Percentiles rank a stretch among this genome's conserved stretches.
These are phyloP conservation scores for Populus trichocarpa DNA, from an alignment of 441 rosid species.

Conservation along the genomic window DNA sequence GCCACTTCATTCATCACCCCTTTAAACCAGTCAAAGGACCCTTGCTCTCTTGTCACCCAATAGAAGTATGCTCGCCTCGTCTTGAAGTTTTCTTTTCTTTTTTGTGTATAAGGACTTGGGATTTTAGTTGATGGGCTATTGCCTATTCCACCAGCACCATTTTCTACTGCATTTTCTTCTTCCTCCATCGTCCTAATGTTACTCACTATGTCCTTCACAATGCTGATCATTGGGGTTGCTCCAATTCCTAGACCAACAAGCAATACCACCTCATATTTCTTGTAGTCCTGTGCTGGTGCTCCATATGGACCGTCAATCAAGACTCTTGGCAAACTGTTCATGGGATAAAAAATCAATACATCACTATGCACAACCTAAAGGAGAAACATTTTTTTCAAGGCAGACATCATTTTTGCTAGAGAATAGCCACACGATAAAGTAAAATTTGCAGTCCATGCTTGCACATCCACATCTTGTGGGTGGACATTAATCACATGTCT, in stretches of 20 bases:
- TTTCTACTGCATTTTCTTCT: conserved; percentile 36
- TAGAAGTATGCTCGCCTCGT: conserved; percentile 85
- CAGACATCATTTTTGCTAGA: neutral
- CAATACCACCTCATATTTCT: conserved; percentile 78
- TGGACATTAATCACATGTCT: neutral
- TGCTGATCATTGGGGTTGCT: conserved; percentile 98
- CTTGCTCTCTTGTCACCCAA: conserved; percentile 95
- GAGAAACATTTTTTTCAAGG: neutral
- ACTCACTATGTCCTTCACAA: conserved; percentile 84
- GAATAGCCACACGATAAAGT: neutral
- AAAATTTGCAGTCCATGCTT: neutral
- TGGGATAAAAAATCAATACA: neutral
- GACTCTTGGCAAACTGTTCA: conserved; percentile 63
- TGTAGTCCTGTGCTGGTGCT: conserved; percentile 96
- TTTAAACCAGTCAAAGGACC: conserved; percentile 96
- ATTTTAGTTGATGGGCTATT: conserved; percentile 7
- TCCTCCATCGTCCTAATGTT: conserved; percentile 56
- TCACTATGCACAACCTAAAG: neutral
- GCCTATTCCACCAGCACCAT: conserved; percentile 2
- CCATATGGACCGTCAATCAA: conserved; percentile 93
- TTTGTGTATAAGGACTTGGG: conserved; percentile 25
- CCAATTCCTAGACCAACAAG: conserved; percentile 95
- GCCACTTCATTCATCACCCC: conserved; percentile 92
- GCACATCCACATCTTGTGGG: neutral
- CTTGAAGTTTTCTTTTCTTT: conserved; percentile 49